Base-by-base conservation (phyloP, 345 rosid species). In the Corchorus olitorius region DNA sequence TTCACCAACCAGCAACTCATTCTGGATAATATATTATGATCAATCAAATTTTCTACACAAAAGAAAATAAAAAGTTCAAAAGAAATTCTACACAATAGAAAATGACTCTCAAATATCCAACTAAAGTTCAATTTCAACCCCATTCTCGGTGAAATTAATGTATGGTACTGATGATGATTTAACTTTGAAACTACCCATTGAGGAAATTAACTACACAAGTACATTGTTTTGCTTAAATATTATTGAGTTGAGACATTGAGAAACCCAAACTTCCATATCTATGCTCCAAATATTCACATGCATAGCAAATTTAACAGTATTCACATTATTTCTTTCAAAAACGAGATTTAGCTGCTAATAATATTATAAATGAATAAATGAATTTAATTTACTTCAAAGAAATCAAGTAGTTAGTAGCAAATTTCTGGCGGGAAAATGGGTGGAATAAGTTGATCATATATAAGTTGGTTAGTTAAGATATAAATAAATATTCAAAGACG, bases 401-500 rank as follows among this genome's bases (percentile, higher is more conserved):
- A 33, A 65, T 7, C 2, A 45, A 46, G 37, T 6, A 43, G 27
- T 27, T 27, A 6, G 59, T 9, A 4, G 48, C 16, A 54, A 63
- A 19, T 37, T 39, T 11, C 4, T 52, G 43, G 33, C 65, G 43
- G 73, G 35, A 35, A 75, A 66, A 10, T 17, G 65, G 75, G 35
- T 39, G 65, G 75, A 72, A 34, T 39, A 20, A 4, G 65, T 72
- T 58, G 35, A 54, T 15, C 10, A 72, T 1, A 6, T 45, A 8
- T 6, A 10, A 20, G 72, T 70, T 70, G 35, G 66, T 73, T 58
- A 43, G 19, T 70, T 2, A 43, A 73, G 58, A 43, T 20, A 37
- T 46, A 16, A 4, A 39, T 4, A 39, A n/a, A n/a, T n/a, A n/a
- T n/a, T 27, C 1, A 27, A 27, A 37, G 45, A 45, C 48, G 4